Evolutionary conservation across 805 yeast species (phyloP).

Genomic region (Candida anglica): DNA sequence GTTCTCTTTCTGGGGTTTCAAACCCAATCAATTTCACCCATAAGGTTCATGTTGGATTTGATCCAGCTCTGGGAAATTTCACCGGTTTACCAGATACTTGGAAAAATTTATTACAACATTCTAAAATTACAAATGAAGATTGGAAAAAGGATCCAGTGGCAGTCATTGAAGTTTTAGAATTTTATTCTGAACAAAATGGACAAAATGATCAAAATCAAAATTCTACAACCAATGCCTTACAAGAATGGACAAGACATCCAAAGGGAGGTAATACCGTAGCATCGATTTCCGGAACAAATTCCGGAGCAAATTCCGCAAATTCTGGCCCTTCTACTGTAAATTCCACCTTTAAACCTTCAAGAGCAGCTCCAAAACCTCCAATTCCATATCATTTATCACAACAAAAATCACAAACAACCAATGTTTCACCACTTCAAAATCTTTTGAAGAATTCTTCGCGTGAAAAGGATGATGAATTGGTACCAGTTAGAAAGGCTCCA

Average conservation of each 20-base stretch:
- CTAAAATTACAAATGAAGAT: constrained; percentile 59
- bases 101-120: constrained; percentile 52
- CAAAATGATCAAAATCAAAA: constrained; percentile 27
- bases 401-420: constrained; percentile 9
- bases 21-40: constrained; percentile 94
- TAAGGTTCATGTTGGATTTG: constrained; percentile 84
- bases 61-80: constrained; percentile 64
- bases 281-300: background rate
- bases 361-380: constrained; percentile 44
- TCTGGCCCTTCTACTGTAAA: background rate
- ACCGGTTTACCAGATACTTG: constrained; percentile 57
- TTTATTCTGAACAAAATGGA: constrained; percentile 46
- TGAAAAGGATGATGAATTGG: constrained; percentile 21
- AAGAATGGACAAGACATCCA: constrained; percentile 39
- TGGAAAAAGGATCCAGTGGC: constrained; percentile 63
- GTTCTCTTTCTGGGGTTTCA: constrained; percentile 54
- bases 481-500: constrained; percentile 55
- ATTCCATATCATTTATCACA: constrained; percentile 34
- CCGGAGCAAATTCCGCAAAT: background rate
- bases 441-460: constrained; percentile 19
- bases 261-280: constrained; percentile 1
- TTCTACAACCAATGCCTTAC: constrained; percentile 33
- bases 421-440: constrained; percentile 31
- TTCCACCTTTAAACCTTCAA: constrained; percentile 26
- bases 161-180: constrained; percentile 57